A percentile compares a stretch with the other conserved stretches of the same genome.
phyloP scores from a whole-genome alignment of 441 rosid genomes.

The Erysimum cheiri region DNA sequence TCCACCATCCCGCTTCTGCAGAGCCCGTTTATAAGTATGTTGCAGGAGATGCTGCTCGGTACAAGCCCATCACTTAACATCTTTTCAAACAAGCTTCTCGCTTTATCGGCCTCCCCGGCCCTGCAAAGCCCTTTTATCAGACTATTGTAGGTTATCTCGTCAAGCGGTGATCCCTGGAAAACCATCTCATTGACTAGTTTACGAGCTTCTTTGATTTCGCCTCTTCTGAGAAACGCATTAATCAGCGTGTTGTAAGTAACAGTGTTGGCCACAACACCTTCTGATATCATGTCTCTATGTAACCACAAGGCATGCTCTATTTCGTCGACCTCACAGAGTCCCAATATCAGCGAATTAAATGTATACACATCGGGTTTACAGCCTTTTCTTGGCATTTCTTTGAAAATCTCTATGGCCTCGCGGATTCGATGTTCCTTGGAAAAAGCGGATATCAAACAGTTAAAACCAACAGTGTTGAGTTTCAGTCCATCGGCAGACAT shows the following conservation, averaged over 20 bases:
- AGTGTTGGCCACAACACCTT: constrained; percentile 78
- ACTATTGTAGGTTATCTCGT: constrained; percentile 77
- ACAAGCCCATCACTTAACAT: constrained; percentile 61
- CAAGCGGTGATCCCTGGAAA: constrained; percentile 73
- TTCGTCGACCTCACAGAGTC: constrained; percentile 64
- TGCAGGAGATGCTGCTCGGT: constrained; percentile 70
- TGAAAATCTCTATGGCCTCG: constrained; percentile 59
- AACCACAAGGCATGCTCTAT: constrained; percentile 66
- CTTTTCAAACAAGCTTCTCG: constrained; percentile 72
- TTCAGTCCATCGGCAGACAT: constrained; percentile 62
- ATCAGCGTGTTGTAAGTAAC: constrained; percentile 85
- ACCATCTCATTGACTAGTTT: constrained; percentile 82
- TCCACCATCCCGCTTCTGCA: constrained; percentile 67
- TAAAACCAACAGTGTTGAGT: constrained; percentile 78
- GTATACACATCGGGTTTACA: constrained; percentile 82
- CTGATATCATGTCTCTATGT: constrained; percentile 69
- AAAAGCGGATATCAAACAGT: constrained; percentile 64
- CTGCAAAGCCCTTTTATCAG: constrained; percentile 71
- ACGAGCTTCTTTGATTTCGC: constrained; percentile 69
- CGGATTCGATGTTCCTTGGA: constrained; percentile 61
- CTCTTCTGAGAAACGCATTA: constrained; percentile 62
- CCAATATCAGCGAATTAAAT: constrained; percentile 74
- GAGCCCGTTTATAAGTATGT: constrained; percentile 71
- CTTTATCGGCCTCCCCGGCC: constrained; percentile 67
- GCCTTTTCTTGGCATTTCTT: constrained; percentile 78